Base-by-base conservation (phyloP, 139 green algal genomes). In the Chara braunii region DNA sequence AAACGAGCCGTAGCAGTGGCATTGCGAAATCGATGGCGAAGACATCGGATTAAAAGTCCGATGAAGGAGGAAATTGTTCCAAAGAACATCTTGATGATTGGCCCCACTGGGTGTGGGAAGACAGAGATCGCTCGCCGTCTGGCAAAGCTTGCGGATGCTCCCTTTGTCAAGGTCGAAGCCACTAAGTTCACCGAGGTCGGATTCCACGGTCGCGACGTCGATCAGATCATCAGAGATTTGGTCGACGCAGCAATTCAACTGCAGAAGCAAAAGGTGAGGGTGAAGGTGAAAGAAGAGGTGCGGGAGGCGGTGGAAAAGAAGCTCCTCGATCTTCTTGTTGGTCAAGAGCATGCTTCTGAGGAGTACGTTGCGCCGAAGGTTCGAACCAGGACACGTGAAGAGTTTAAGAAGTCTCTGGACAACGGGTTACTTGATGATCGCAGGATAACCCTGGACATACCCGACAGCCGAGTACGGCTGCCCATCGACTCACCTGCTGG, bases 151-250 rank as follows among this genome's bases (percentile, higher is more conserved):
- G 85, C 87, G 12, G 85, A 95, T 64, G 87, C 91, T 28, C 91
- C 91, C 0, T 97, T 97, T 80, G 78, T 97, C 54, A 97, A 97
- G 85, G 86, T 96, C 7, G 91, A 97, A 70, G 91, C 91, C 14
- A 95, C 91, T 23, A 96, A 96, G 83, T 98, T 95, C 78, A 98
- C 92, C 6, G 91, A 98, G 77, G 88, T 97, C 11, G 92, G 92
- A 0, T 98, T 94, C 81, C 90, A 96, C 71, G 92, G 92, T 0
- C 72, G 89, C 0, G 92, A 98, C 67, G 91, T 97, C 29, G 91
- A 97, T 70, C 78, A 88, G 58, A 98, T 98, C 69, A 92, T 97
- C 37, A 66, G 89, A 0, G 90, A 96, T 68, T 74, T 95, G 66
- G 84, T 96, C 50, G 92, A 97, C 35, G 84, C 84, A 3, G 82